phyloP scores from a whole-genome alignment of 345 rosid genomes.

The Eucalyptus victrix region DNA sequence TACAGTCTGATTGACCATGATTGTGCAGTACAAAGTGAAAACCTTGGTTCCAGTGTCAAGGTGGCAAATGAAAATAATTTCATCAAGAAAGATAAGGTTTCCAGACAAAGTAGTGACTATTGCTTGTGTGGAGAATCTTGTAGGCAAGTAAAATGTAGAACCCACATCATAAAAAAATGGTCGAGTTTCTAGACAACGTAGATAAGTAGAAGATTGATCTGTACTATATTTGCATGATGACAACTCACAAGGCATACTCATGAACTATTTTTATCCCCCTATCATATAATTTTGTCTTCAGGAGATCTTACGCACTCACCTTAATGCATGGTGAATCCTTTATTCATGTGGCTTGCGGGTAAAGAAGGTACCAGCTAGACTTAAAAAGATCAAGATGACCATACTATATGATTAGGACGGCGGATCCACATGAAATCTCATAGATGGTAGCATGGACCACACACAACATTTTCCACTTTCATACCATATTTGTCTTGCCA shows the following conservation, averaged over 20 bases:
- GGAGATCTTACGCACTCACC: not conserved
- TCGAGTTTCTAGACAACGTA: not conserved
- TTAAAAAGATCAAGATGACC: not conserved
- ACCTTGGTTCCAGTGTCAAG: not conserved
- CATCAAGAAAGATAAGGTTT: not conserved
- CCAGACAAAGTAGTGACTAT: not conserved
- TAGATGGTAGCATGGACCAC: not conserved
- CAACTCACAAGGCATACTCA: not conserved
- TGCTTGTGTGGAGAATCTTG: not conserved
- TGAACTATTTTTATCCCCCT: not conserved
- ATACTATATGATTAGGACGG: not conserved
- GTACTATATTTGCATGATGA: not conserved
- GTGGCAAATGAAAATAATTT: not conserved
- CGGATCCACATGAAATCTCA: not conserved
- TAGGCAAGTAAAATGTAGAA: not conserved
- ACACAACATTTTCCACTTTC: not conserved
- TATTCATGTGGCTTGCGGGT: not conserved
- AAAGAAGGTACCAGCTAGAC: not conserved
- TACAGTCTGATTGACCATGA: not conserved
- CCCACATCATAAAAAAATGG: not conserved
- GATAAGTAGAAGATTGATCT: not conserved
- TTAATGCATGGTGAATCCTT: not conserved
- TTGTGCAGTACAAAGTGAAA: not conserved
- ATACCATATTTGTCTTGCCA: not conserved
- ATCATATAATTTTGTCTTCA: not conserved